A percentile compares a stretch with the other conserved stretches of the same genome.
Evolutionary conservation across 352 stramenopile species (phyloP).

Genomic region (Phytopythium ostracodes): DNA sequence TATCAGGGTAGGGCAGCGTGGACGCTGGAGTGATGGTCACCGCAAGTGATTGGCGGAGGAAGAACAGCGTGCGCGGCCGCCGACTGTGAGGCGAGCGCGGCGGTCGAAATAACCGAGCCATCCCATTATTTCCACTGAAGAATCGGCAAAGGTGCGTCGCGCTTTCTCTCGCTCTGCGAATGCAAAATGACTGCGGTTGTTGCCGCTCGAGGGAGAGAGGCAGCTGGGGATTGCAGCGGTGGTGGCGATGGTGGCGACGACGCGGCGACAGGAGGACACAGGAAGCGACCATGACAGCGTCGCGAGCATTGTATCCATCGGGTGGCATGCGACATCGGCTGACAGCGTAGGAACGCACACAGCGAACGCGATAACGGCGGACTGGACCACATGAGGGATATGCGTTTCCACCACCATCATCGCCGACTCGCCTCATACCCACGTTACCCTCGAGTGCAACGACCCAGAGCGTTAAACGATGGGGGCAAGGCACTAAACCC

Average conservation of each 20-base stretch:
- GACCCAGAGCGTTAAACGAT: background rate
- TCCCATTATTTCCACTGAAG: slow-evolving; percentile 87
- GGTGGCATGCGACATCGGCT: background rate
- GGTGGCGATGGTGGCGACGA: background rate
- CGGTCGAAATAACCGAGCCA: slow-evolving; percentile 21
- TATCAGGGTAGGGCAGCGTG: slow-evolving; percentile 1
- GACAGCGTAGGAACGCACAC: background rate
- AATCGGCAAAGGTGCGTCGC: slow-evolving; percentile 59
- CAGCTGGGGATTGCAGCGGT: background rate
- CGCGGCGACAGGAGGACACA: background rate
- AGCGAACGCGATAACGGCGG: background rate
- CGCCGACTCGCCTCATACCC: too few species aligned
- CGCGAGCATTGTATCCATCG: background rate
- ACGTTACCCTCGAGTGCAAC: background rate
- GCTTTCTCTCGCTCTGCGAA: background rate
- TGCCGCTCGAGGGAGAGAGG: background rate
- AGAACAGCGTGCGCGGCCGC: slow-evolving; percentile 19
- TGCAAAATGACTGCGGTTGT: background rate
- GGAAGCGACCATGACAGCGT: background rate
- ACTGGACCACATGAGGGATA: background rate
- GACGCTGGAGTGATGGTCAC: slow-evolving; percentile 34
- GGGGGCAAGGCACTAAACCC: background rate
- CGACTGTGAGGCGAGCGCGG: slow-evolving; percentile 9
- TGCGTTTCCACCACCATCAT: background rate
- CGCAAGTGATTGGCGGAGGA: slow-evolving; percentile 78